Percentiles rank a stretch among this genome's conserved stretches.
Evolutionary conservation across 2,329 filamentous ascomycete species (phyloP).

Genomic region (Paraphoma sp.): DNA sequence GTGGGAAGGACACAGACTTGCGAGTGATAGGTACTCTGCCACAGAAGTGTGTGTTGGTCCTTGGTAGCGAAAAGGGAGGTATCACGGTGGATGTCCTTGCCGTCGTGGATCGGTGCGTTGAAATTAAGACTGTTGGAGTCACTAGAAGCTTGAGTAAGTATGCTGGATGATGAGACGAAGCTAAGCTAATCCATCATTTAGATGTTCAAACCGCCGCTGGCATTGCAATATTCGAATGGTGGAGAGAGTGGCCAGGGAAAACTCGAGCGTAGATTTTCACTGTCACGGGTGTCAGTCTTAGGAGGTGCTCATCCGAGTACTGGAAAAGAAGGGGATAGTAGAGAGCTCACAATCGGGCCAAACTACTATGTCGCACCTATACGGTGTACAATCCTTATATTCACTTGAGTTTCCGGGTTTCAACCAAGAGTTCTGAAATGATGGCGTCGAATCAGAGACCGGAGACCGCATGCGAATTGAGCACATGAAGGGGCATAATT

Average conservation of each 20-base stretch:
- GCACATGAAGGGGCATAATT: no score
- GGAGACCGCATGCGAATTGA: no score
- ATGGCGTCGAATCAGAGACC: no score
- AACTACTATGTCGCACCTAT: no score
- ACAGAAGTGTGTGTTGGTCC: conserved; percentile 52
- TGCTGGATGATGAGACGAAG: no score
- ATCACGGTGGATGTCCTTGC: conserved; percentile 56
- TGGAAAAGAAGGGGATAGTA: no score
- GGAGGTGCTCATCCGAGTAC: no score
- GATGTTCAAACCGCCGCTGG: conserved; percentile 62
- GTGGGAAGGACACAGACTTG: conserved; percentile 1
- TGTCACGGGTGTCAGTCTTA: no score
- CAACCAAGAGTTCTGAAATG: no score
- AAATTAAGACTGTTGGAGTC: conserved; percentile 59
- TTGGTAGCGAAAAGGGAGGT: conserved; percentile 60
- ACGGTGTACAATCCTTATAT: no score
- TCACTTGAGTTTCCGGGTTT: no score
- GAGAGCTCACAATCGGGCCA: no score
- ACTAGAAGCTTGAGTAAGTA: conserved; percentile 57
- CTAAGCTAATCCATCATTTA: not conserved
- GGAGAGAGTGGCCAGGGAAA: conserved; percentile 49
- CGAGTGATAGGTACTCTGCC: conserved; percentile 40
- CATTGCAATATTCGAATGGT: conserved; percentile 60
- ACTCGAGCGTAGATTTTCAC: not conserved
- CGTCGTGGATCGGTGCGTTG: conserved; percentile 59